phyloP scores from a whole-genome alignment of 495 filamentous ascomycete species.

The Penicillium lividum region DNA sequence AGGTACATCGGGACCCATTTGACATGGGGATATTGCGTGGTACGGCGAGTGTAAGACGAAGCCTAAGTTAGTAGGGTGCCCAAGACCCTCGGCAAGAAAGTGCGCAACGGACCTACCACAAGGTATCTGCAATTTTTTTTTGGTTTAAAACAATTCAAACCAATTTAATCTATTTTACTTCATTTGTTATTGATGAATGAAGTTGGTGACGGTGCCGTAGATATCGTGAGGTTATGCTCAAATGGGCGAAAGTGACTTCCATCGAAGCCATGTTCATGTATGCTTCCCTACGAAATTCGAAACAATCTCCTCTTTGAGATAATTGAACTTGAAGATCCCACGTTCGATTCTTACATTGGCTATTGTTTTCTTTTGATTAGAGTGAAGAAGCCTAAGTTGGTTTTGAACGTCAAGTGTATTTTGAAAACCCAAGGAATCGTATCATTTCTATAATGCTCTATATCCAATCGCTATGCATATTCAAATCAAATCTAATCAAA shows the following conservation, averaged over 20 bases:
- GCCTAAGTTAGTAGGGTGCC: not conserved
- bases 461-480: constrained; percentile 4
- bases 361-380: too few species aligned
- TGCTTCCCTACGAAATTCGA: too few species aligned
- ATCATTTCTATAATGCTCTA: not conserved
- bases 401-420: too few species aligned
- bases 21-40: not conserved
- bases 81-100: not conserved
- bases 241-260: too few species aligned
- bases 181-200: not conserved
- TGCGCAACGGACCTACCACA: not conserved
- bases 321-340: too few species aligned
- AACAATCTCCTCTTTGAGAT: too few species aligned
- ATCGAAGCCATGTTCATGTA: too few species aligned
- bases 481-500: constrained; percentile 26
- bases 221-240: not conserved
- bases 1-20: not conserved
- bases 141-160: not conserved
- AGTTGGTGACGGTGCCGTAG: not conserved
- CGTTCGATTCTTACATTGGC: too few species aligned
- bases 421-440: not conserved
- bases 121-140: not conserved
- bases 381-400: too few species aligned
- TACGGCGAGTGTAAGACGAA: not conserved
- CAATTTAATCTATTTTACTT: not conserved